Base-by-base conservation (phyloP, 495 filamentous ascomycete genomes). In the Tuber calosporum region DNA sequence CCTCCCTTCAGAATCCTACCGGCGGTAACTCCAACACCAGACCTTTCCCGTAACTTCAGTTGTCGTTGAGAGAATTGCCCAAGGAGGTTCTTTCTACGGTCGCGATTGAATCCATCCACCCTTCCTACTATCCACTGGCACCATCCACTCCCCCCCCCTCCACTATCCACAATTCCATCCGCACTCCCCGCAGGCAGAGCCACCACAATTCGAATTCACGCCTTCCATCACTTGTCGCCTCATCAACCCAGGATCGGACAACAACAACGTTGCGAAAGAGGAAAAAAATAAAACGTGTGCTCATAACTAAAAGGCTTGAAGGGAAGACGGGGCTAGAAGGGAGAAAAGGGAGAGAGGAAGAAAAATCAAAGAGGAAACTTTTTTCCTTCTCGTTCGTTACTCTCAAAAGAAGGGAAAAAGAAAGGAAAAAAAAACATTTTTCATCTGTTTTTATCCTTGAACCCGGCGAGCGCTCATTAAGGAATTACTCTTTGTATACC, bases 401-500 rank as follows among this genome's bases (percentile, higher is more conserved):
- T 62, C 53, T 53, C 48, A n/a, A 53, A 26, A 11, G 42, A 19
- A 48, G 22, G n/a, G n/a, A n/a, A n/a, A 9, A 43, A 19, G 19
- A 26, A 58, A 26, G 15, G 2, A 30, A 30, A n/a, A 34, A 62
- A 62, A 62, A 34, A 62, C 30, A 30, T 13, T 6, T 62, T 62
- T 62, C 34, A 62, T 62, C 26, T 62, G 53, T 62, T 62, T 62
- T 62, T 62, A n/a, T 15, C 67, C 66, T 69, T 42, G 62, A 70
- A 69, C 72, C 69, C 71, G 39, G 43, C 75, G 58, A 74, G 69
- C 73, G 66, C 53, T 76, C 48, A n/a, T 69, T 71, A 41, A 41
- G 38, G 62, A 72, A 69, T 68, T 75, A 76, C 76, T 74, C 62
- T 37, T 66, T 75, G 62, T 78, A 73, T 78, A 73, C 68, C 70